Evolutionary conservation across 2,329 filamentous ascomycete genomes (phyloP), one percentile per base, ranked within the genome.

Genomic region (Triangularia verruculosa): DNA sequence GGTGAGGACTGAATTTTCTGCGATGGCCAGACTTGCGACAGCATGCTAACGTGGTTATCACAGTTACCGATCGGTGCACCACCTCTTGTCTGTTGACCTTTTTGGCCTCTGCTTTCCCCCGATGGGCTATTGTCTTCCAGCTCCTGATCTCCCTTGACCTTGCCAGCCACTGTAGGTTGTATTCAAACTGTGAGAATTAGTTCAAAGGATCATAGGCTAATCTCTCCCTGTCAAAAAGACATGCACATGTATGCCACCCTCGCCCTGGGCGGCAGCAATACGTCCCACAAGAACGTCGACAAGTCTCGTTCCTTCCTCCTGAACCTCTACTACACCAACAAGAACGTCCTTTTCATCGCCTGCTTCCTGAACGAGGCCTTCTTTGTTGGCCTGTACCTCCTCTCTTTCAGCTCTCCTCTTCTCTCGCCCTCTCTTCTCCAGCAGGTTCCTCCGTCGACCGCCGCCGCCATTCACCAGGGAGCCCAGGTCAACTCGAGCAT

Each of bases 181-280:
- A 17, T 12, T 54, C 25, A 15, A 22, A 5, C 34, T n/a, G 4
- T 27, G 22, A 47, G 15, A n/a, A 4, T 7, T 28, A 15, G n/a
- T n/a, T 9, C 15, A 15, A 6, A 24, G 12, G 51, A 13, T n/a
- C 20, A 15, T 27, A 17, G 15, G 20, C 51, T 54, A 54, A 54
- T 13, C 20, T 15, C 9, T 54, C 1, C 1, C 8, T 17, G 5
- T 17, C 22, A 54, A n/a, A n/a, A n/a, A n/a, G 51, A 98, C 76
- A 94, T 98, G 83, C 95, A 99, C 80, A 99, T 99, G 95, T 98
- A 96, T 75, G 92, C 93, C 12, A 97, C 93, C 0, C 81, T 97
- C 72, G 89, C 89, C 68, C 95, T 97, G 87, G 92, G 90, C 61
- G 92, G 92, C 60, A 84, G 86, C 61, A 86, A 88, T 70, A 91